These are phyloP conservation scores for Botryotinia calthae DNA, from an alignment of 2,329 filamentous ascomycete genomes.

Conservation along the genomic window DNA sequence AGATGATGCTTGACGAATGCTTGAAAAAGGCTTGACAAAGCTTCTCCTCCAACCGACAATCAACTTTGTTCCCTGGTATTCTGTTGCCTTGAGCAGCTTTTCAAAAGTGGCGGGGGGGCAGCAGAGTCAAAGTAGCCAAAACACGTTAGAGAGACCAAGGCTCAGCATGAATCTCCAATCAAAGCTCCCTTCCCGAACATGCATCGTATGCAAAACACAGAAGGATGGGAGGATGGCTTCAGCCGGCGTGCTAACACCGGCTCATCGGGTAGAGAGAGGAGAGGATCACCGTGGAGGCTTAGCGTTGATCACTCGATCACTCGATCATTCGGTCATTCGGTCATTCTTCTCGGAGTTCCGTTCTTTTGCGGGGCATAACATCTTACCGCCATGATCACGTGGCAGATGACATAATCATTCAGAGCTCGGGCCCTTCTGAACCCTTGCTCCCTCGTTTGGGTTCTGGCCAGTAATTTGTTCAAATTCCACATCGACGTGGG, in stretches of 20 bases:
- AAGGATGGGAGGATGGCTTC: background rate
- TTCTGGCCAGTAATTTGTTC: background rate
- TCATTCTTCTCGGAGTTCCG: background rate
- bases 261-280: too few species aligned
- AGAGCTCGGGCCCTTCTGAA: background rate
- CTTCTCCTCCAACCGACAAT: background rate
- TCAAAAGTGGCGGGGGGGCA: background rate
- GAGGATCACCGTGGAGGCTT: background rate
- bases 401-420: rapidly evolving
- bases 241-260: background rate
- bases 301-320: background rate
- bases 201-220: background rate
- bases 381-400: background rate
- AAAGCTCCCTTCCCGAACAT: background rate
- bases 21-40: background rate
- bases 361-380: background rate
- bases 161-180: background rate
- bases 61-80: background rate
- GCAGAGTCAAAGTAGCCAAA: background rate
- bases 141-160: background rate
- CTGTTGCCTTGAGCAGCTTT: background rate
- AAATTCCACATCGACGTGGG: background rate
- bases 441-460: constrained; percentile 1
- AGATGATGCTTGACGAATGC: background rate
- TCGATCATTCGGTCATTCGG: background rate